Base-by-base conservation (phyloP, 2,329 filamentous ascomycete genomes). In the Paraconiothyrium brasiliense region DNA sequence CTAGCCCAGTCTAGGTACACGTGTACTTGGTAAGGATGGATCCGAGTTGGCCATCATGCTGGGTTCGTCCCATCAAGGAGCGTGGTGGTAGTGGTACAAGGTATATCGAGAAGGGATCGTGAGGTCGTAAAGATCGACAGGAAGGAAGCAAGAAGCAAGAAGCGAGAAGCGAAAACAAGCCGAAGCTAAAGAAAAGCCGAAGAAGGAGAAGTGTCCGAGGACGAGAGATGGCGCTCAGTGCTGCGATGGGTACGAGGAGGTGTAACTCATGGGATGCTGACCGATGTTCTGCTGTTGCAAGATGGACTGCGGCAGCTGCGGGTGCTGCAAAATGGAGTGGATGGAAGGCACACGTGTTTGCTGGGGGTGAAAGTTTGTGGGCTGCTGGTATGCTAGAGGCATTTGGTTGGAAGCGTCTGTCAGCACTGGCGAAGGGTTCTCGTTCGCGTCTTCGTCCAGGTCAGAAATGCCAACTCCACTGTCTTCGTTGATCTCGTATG, bases 391-490 rank as follows among this genome's bases (percentile, higher is more conserved):
- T 20, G 59, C 41, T 46, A 68, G 69, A 44, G 70, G 65, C 57
- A 64, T 27, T 6, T 50, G 50, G 55, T 69, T 68, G 51, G 70
- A 64, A 54, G 69, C 62, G 57, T 70, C 67, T 20, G 69, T 65
- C 61, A 74, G 61, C 57, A 71, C 72, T 41, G 62, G 57, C 61
- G 68, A 72, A 61, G 70, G 72, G 61, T 77, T 75, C 64, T 77
- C 74, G 69, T 71, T 48, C 13, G 43, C 64, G 65, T 79, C 78
- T 77, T 78, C 78, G 71, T 84, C 82, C 78, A 79, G 76, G 74
- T 84, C 83, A 73, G 82, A 84, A 72, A 80, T 74, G 68, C 86
- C 89, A 81, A 91, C 86, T 74, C 88, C 89, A 81, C 87, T 90
- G 81, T 92, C 90, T 81, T 91, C 90, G 68, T 81, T 71, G 62